Evolutionary conservation across 345 rosid genomes (phyloP).

Genomic region (Luvunga scandens): DNA sequence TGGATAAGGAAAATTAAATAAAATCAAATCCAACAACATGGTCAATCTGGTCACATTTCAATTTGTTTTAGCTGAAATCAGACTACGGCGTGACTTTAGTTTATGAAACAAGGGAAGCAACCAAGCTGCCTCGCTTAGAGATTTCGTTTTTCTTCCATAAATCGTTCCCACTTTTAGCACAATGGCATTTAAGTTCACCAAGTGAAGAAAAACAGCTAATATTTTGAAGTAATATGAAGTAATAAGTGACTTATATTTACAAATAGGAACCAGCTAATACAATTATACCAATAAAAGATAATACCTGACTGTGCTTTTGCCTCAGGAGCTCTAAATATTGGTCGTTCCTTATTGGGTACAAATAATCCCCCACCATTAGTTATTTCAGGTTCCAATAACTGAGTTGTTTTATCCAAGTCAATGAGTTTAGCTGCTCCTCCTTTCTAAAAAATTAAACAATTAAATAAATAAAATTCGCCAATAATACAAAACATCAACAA

Average conservation of each 20-base stretch:
- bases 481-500: neutral
- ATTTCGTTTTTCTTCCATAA: neutral
- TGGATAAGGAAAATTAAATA: neutral
- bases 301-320: conserved; percentile 48
- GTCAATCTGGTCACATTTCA: neutral
- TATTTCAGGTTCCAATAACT: conserved; percentile 36
- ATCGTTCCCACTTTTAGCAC: neutral
- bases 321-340: conserved; percentile 53
- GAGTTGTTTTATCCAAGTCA: conserved; percentile 35
- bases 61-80: neutral
- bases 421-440: conserved; percentile 1
- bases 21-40: neutral
- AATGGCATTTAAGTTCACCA: neutral
- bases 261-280: neutral
- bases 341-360: conserved; percentile 43
- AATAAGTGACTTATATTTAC: neutral
- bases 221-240: neutral
- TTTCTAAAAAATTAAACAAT: conserved; percentile 3
- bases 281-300: neutral
- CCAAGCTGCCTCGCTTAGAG: neutral
- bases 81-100: neutral
- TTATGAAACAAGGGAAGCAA: neutral
- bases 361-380: conserved; percentile 32
- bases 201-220: neutral
- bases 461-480: neutral